Evolutionary conservation across 2,329 filamentous ascomycete genomes (phyloP), one percentile per base, ranked within the genome.

Genomic region (Calcarisporium arbuscula): DNA sequence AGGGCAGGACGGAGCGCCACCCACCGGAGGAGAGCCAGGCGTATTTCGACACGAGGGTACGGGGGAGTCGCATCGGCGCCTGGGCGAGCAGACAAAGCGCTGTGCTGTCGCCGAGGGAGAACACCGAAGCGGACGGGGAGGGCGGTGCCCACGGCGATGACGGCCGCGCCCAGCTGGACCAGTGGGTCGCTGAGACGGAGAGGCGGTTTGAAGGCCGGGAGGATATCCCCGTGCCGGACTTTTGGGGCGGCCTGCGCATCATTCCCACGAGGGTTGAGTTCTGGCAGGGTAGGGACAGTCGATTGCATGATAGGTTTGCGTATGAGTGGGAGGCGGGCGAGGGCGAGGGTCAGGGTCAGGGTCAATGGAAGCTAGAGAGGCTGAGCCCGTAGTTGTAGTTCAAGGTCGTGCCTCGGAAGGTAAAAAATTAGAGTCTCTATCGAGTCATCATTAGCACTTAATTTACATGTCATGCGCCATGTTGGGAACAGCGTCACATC

Each of bases 71-170:
- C 45, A 73, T 98, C 40, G 92, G 92, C 1, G 92, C 89, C 1
- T 96, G 92, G 92, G 87, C 92, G 9, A 94, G 86, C 57, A 72
- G 77, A 59, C 92, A 98, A 74, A 94, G 85, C 53, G 70, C 76
- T 49, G 85, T 90, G 27, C 61, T 96, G 37, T 60, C 63, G 60
- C 65, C 70, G 2, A 35, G 43, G 9, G 18, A 20, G 5, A 19
- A 40, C 2, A 27, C n/a, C 9, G 38, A 37, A 7, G 22, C 26
- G 5, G 35, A 37, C 7, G 22, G 22, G 22, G 10, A 25, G 28
- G 47, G 23, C 3, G 48, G 50, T 40, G 40, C 41, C 4, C 51
- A 62, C 15, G 64, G 54, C 3, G 77, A 83, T 36, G 81, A 85
- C 47, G 84, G 83, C 5, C 70, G 90, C 31, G 74, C 72, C 42